Evolutionary conservation across 2,329 filamentous ascomycete genomes (phyloP).

Genomic region (Fusarium illudens): DNA sequence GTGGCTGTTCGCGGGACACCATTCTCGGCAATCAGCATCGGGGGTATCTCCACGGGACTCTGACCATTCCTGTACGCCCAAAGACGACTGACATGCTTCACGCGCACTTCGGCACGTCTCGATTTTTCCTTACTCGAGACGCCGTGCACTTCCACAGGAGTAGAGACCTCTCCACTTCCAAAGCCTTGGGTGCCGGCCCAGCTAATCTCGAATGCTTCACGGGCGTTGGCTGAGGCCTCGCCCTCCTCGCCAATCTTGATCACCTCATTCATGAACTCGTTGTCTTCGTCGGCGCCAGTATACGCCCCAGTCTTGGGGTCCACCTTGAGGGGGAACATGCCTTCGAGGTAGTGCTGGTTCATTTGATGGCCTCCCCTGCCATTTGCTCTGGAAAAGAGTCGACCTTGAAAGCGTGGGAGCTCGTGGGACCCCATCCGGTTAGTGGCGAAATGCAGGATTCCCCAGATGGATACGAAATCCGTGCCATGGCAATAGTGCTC

Average conservation of each 20-base stretch:
- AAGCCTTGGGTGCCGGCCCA: constrained; percentile 55
- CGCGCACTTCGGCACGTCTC: constrained; percentile 53
- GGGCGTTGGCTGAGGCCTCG: constrained; percentile 53
- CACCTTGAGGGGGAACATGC: constrained; percentile 64
- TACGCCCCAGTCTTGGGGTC: constrained; percentile 54
- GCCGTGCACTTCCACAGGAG: constrained; percentile 52
- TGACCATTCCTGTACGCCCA: constrained; percentile 70
- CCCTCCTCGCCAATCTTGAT: constrained; percentile 57
- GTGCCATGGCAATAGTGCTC: constrained; percentile 81
- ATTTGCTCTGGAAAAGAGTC: constrained; percentile 65
- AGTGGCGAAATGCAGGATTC: constrained; percentile 73
- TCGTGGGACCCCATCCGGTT: constrained; percentile 51
- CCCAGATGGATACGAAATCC: constrained; percentile 79
- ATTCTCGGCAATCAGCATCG: constrained; percentile 47
- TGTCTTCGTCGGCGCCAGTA: constrained; percentile 56
- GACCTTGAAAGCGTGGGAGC: constrained; percentile 68
- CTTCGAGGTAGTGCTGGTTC: constrained; percentile 68
- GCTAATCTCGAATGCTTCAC: constrained; percentile 58
- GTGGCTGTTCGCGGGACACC: constrained; percentile 52
- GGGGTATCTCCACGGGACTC: constrained; percentile 57
- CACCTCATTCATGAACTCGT: constrained; percentile 69
- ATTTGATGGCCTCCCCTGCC: constrained; percentile 65
- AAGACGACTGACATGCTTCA: constrained; percentile 68
- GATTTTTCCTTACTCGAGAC: constrained; percentile 38
- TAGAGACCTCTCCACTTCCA: constrained; percentile 46